Conservation (phyloP, 202 grass and related monocot species). For the Carex sylvatica region DNA sequence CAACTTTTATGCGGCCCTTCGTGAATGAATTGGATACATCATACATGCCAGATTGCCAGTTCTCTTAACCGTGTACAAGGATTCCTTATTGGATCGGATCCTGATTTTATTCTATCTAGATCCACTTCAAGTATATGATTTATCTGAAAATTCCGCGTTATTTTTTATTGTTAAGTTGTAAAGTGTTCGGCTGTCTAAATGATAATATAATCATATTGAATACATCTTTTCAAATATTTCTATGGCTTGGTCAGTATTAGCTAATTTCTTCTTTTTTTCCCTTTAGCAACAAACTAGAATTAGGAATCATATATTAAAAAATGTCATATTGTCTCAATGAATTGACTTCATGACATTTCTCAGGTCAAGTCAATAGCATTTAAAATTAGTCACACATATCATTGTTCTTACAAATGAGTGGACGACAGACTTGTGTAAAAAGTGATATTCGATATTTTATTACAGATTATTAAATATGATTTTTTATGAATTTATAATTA, state of each 20-base stretch:
- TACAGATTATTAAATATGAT: no score
- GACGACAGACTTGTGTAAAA: no score
- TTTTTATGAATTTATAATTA: background rate
- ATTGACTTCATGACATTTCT: background rate
- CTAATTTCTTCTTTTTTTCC: background rate
- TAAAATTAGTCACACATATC: no score
- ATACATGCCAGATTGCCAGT: background rate
- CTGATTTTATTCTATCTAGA: background rate
- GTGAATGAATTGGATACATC: background rate
- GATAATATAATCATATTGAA: background rate
- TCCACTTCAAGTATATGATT: background rate
- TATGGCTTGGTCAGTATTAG: background rate
- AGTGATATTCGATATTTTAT: no score
- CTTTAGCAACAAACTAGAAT: background rate
- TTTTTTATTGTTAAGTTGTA: background rate
- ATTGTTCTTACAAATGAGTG: no score
- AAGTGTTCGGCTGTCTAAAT: background rate
- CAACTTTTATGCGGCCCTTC: conserved; percentile 9
- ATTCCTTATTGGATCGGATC: background rate
- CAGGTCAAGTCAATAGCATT: background rate
- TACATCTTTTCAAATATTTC: background rate
- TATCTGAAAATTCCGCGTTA: background rate
- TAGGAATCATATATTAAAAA: background rate
- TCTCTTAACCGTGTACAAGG: background rate
- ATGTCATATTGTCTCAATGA: background rate